Evolutionary conservation across 441 rosid species (phyloP).

Genomic region (Arabidopsis lyrata): DNA sequence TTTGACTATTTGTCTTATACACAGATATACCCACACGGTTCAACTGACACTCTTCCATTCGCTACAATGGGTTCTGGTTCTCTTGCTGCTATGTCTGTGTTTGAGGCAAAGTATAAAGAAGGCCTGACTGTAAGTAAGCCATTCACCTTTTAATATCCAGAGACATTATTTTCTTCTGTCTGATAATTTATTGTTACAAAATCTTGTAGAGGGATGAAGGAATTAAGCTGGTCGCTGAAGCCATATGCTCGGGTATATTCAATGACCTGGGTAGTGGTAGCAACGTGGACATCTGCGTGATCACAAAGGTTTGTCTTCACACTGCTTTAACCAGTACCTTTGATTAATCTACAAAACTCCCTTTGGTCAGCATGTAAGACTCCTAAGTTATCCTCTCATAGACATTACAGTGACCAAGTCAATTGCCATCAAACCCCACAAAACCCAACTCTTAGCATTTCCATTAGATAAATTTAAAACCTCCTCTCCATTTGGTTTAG

Average conservation of each 20-base stretch:
- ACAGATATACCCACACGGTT: constrained; percentile 98
- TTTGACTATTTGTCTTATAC: constrained; percentile 53
- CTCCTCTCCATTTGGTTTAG: not conserved
- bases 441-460: not conserved
- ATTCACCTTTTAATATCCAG: not conserved
- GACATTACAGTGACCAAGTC: constrained; percentile 6
- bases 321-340: not conserved
- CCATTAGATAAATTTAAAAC: constrained; percentile 4
- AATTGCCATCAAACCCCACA: not conserved
- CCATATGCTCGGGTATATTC: constrained; percentile 91
- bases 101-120: constrained; percentile 92
- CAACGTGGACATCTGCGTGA: constrained; percentile 95
- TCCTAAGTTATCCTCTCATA: not conserved
- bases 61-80: constrained; percentile 99
- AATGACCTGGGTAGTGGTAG: constrained; percentile 99
- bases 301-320: constrained; percentile 75
- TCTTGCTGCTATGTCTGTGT: constrained; percentile 95
- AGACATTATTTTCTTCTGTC: not conserved
- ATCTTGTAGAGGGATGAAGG: constrained; percentile 85
- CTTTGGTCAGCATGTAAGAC: constrained; percentile 24
- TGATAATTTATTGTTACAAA: constrained; percentile 21
- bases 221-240: constrained; percentile 74
- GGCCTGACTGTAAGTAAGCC: constrained; percentile 78
- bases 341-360: not conserved
- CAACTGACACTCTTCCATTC: constrained; percentile 92